A percentile compares a stretch with the other conserved stretches of the same genome.
These are phyloP conservation scores for Boeremia exigua DNA, from an alignment of 2,329 filamentous ascomycete genomes.

Conservation along the genomic window DNA sequence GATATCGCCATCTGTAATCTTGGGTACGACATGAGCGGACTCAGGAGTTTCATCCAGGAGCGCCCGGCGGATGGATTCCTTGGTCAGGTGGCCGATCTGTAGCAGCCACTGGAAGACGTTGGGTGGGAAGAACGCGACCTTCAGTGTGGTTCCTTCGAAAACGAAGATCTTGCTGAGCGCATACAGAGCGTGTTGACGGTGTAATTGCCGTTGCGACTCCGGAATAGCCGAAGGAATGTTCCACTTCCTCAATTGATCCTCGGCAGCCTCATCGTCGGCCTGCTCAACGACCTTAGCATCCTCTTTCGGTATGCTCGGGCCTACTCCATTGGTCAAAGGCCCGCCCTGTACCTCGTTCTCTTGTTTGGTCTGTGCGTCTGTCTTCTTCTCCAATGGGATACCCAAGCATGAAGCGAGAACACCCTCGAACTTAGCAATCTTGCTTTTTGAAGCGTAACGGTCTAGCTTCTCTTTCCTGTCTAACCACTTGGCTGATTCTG, in stretches of 20 bases:
- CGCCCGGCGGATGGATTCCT: slow-evolving; percentile 53
- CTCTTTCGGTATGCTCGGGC: slow-evolving; percentile 25
- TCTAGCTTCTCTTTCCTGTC: slow-evolving; percentile 45
- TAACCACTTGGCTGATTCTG: slow-evolving; percentile 35
- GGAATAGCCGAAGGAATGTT: slow-evolving; percentile 40
- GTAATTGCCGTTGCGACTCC: slow-evolving; percentile 60
- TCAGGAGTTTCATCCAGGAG: slow-evolving; percentile 43
- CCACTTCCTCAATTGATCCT: slow-evolving; percentile 57
- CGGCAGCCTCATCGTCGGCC: slow-evolving; percentile 20
- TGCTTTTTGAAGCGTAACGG: slow-evolving; percentile 41
- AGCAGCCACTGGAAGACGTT: slow-evolving; percentile 67
- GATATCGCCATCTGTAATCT: slow-evolving; percentile 65
- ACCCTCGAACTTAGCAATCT: slow-evolving; percentile 52
- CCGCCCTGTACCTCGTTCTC: slow-evolving; percentile 30
- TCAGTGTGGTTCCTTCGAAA: slow-evolving; percentile 37
- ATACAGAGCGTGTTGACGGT: slow-evolving; percentile 69
- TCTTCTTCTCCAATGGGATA: slow-evolving; percentile 35
- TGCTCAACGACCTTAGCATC: slow-evolving; percentile 26
- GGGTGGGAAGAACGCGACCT: slow-evolving; percentile 55
- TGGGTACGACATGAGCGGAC: slow-evolving; percentile 53
- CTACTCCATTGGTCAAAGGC: slow-evolving; percentile 30
- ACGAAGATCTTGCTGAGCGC: slow-evolving; percentile 58
- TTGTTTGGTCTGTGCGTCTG: slow-evolving; percentile 23
- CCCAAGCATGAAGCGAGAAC: slow-evolving; percentile 47
- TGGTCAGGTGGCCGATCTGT: slow-evolving; percentile 58